Evolutionary conservation across 2,329 filamentous ascomycete genomes (phyloP), one percentile per base, ranked within the genome.

Genomic region (Hawksworthiomyces lignivorus): DNA sequence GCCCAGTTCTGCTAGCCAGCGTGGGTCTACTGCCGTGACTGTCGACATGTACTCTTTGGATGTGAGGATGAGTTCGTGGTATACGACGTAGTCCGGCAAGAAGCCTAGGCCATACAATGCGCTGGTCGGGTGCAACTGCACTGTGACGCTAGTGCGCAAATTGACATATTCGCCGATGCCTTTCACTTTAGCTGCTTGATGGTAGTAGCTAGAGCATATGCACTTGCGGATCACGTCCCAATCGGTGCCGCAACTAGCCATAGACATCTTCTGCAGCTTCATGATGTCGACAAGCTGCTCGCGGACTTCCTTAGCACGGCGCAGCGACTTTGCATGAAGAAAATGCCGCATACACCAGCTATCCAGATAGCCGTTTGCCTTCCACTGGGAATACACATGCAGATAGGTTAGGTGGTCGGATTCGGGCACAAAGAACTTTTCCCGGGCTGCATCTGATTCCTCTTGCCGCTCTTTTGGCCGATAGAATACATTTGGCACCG

Each of bases 361-460:
- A 59, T 98, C 92, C 2, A 82, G 88, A 62, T 81, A 83, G 2
- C 87, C 86, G 58, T 98, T 96, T 37, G 84, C 73, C 62, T 85
- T 87, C 92, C 92, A 98, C 58, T 96, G 90, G 7, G 82, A 83
- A 64, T 94, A 98, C 1, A 98, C 92, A 56, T 97, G 89, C 4
- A 98, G 77, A 32, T 96, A 84, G 0, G 92, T 98, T 30, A 98
- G 70, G 59, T 98, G 92, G 60, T 98, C 92, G 2, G 88, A 96
- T 63, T 98, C 92, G 21, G 92, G 88, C 7, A 98, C 92, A 65
- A 95, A 97, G 63, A 98, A 98, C 62, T 97, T 97, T 60, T 98
- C 92, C 21, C 90, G 80, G 26, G 92, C 89, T 1, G 89, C 82
- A 56, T 98, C 92, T 6, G 90, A 92, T 66, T 98, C 92, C 57